These are phyloP conservation scores for Metschnikowia santaceciliae DNA, from an alignment of 805 yeast genomes.

Conservation along the genomic window DNA sequence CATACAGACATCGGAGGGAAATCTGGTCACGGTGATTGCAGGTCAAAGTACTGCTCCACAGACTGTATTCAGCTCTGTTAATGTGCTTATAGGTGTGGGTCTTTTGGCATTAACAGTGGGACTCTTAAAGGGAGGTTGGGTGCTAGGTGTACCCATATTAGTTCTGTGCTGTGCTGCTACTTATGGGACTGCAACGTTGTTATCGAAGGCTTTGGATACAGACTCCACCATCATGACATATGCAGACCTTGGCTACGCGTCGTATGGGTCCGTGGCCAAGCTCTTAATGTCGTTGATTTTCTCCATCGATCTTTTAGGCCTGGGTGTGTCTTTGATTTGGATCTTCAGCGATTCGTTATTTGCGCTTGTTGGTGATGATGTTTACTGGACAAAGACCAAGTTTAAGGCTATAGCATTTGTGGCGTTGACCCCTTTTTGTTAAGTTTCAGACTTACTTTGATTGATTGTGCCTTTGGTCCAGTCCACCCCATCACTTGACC, in stretches of 20 bases:
- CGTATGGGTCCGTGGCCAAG: conserved; percentile 54
- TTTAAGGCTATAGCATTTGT: conserved; percentile 69
- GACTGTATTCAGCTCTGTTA: conserved; percentile 63
- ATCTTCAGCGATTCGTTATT: conserved; percentile 81
- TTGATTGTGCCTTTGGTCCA: too few relatives aligned
- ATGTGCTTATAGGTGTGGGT: conserved; percentile 66
- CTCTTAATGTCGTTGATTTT: conserved; percentile 68
- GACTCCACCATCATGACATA: conserved; percentile 29
- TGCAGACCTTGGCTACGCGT: conserved; percentile 28
- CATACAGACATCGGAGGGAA: conserved; percentile 45
- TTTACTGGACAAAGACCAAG: conserved; percentile 36
- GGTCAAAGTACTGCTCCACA: conserved; percentile 81
- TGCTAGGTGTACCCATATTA: conserved; percentile 59
- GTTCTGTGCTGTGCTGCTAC: conserved; percentile 62
- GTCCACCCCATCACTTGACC: too few relatives aligned
- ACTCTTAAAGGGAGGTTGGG: conserved; percentile 60
- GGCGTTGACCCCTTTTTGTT: conserved; percentile 74
- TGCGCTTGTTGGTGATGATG: conserved; percentile 25
- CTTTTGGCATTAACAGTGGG: conserved; percentile 65
- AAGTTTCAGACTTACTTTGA: too few relatives aligned
- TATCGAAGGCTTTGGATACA: conserved; percentile 31
- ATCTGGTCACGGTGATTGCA: conserved; percentile 62
- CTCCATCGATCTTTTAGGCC: conserved; percentile 73
- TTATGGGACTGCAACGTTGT: conserved; percentile 69
- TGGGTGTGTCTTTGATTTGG: conserved; percentile 77